These are phyloP conservation scores for Suillus subluteus DNA, from an alignment of 768 basidiomycete genomes.

Conservation along the genomic window DNA sequence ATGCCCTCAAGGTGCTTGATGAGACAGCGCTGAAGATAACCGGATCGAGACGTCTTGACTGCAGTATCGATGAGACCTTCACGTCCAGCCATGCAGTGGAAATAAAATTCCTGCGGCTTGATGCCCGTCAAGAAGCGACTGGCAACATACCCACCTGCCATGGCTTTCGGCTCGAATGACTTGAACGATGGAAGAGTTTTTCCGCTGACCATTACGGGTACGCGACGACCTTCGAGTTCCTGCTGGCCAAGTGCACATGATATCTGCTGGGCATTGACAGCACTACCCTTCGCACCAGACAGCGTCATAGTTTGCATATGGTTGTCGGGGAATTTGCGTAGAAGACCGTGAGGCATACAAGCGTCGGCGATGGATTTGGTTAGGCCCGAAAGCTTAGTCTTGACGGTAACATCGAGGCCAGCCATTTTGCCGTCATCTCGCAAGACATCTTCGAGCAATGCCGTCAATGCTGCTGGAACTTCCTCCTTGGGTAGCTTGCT, in stretches of 20 bases:
- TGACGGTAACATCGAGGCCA: constrained; percentile 91
- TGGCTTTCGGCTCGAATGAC: constrained; percentile 96
- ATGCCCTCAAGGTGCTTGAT: constrained; percentile 99
- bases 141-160: constrained; percentile 97
- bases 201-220: constrained; percentile 98
- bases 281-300: constrained; percentile 97
- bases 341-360: constrained; percentile 82
- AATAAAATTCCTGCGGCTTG: constrained; percentile 98
- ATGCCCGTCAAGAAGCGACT: constrained; percentile 99
- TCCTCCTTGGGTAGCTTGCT: constrained; percentile 52
- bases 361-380: constrained; percentile 89
- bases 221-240: constrained; percentile 96
- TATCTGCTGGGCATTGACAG: constrained; percentile 96
- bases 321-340: constrained; percentile 95
- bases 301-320: constrained; percentile 99
- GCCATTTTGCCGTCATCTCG: constrained; percentile 98
- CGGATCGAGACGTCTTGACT: constrained; percentile 97
- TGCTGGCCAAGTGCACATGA: constrained; percentile 98
- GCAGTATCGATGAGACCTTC: constrained; percentile 99
- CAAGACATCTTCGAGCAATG: constrained; percentile 86
- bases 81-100: constrained; percentile 99
- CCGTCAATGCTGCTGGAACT: constrained; percentile 57
- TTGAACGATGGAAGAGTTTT: constrained; percentile 98
- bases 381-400: constrained; percentile 81
- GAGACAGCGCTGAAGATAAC: constrained; percentile 96